Evolutionary conservation across 1,284 basidiomycete species (phyloP).

Genomic region (Cutaneotrichosporon mucoides): DNA sequence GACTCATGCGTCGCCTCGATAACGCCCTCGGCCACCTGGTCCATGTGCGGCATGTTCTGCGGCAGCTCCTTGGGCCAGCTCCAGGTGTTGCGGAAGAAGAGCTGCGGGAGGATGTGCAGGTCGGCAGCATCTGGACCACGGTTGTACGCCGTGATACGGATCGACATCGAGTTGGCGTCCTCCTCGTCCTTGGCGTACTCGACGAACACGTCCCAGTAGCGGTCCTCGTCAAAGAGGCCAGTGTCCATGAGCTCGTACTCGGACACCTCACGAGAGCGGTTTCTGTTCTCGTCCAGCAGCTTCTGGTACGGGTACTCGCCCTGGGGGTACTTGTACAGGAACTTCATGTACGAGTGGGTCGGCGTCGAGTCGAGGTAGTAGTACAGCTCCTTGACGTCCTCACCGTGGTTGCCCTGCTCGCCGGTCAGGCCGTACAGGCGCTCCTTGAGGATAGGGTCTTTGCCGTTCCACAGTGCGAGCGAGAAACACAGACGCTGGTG

Average conservation of each 20-base stretch:
- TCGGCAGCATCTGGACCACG: constrained; percentile 94
- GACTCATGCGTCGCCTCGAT: constrained; percentile 71
- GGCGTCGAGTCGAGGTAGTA: constrained; percentile 98
- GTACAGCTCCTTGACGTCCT: constrained; percentile 97
- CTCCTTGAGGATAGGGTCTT: constrained; percentile 94
- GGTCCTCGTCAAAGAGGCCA: constrained; percentile 83
- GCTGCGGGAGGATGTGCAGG: constrained; percentile 87
- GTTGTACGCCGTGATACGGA: constrained; percentile 95
- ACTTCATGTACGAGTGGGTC: constrained; percentile 99
- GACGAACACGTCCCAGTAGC: constrained; percentile 83
- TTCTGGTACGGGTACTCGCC: constrained; percentile 87
- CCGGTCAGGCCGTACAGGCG: constrained; percentile 90
- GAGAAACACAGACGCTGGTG: constrained; percentile 88
- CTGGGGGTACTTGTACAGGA: constrained; percentile 97
- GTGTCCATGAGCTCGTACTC: constrained; percentile 95
- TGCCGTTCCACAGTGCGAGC: constrained; percentile 89
- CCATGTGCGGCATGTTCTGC: constrained; percentile 63
- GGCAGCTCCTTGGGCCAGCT: constrained; percentile 85
- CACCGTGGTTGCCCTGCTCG: constrained; percentile 94
- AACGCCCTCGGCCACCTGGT: constrained; percentile 55
- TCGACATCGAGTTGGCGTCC: constrained; percentile 77
- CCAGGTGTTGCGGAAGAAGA: constrained; percentile 98
- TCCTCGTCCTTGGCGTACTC: constrained; percentile 98
- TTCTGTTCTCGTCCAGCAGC: constrained; percentile 77
- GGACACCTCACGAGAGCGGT: constrained; percentile 74